Evolutionary conservation across 2,329 filamentous ascomycete genomes (phyloP).

Genomic region (Trichoderma afroharzianum): DNA sequence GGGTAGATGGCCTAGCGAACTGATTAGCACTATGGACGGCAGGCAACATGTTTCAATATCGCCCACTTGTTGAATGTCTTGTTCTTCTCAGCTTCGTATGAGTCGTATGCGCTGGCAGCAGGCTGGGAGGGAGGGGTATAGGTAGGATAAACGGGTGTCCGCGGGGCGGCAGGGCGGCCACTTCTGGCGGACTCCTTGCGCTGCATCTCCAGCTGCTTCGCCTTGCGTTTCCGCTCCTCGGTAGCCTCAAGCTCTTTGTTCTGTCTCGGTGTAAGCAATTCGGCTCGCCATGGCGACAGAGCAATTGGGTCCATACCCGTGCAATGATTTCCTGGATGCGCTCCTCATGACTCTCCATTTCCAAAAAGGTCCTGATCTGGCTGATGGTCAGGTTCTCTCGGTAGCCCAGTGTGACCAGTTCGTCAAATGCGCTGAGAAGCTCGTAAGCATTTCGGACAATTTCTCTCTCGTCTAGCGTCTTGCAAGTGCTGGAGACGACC

Average conservation of each 20-base stretch:
- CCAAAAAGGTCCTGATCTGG: slow-evolving; percentile 98
- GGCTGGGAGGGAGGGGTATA: slow-evolving; percentile 79
- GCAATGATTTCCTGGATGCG: slow-evolving; percentile 98
- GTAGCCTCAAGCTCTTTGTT: slow-evolving; percentile 99
- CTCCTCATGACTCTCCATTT: slow-evolving; percentile 99
- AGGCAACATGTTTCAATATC: neutral
- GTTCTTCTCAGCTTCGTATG: slow-evolving; percentile 96
- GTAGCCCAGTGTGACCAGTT: slow-evolving; percentile 93
- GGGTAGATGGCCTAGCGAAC: slow-evolving; percentile 52
- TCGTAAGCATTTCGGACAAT: slow-evolving; percentile 95
- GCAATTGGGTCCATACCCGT: slow-evolving; percentile 53
- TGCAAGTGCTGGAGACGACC: slow-evolving; percentile 94
- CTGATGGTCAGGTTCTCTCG: slow-evolving; percentile 91
- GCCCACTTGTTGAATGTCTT: slow-evolving; percentile 70
- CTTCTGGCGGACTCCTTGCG: slow-evolving; percentile 89
- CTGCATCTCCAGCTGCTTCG: slow-evolving; percentile 98
- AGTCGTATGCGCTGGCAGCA: slow-evolving; percentile 80
- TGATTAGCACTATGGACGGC: slow-evolving; percentile 8
- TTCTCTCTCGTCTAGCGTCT: slow-evolving; percentile 90
- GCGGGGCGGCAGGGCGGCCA: slow-evolving; percentile 62
- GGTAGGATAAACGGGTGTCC: slow-evolving; percentile 79
- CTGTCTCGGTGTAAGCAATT: slow-evolving; percentile 42
- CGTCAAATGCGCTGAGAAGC: slow-evolving; percentile 92
- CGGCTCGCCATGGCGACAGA: neutral
- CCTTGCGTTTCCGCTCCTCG: slow-evolving; percentile 96